phyloP scores from a whole-genome alignment of 306 rosid species.

The Vigna radiata region DNA sequence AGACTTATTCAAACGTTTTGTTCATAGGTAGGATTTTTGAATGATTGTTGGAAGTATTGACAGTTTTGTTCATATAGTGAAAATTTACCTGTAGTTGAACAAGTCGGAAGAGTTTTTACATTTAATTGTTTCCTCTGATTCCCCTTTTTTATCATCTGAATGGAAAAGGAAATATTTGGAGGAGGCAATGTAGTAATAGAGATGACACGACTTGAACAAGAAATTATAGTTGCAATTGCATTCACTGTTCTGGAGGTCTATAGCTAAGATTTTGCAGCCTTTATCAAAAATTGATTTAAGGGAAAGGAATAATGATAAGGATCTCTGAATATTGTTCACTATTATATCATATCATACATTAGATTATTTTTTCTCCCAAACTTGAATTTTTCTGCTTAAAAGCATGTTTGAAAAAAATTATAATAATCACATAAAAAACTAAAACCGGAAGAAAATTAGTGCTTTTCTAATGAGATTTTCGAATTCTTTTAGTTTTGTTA shows the following conservation, averaged over 20 bases:
- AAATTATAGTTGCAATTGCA: constrained; percentile 33
- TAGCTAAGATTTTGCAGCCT: not conserved
- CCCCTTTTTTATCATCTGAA: not conserved
- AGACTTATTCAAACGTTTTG: constrained; percentile 2
- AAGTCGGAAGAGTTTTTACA: constrained; percentile 7
- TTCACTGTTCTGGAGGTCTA: not conserved
- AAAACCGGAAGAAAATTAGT: not conserved
- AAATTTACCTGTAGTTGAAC: constrained; percentile 9
- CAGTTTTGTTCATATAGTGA: constrained; percentile 17
- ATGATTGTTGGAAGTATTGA: constrained; percentile 25
- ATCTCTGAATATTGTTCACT: constrained; percentile 1
- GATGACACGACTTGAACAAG: not conserved
- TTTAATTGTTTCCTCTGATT: constrained; percentile 6
- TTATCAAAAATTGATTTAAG: constrained; percentile 14
- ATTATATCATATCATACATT: not conserved
- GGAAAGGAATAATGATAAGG: constrained; percentile 24
- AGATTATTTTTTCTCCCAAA: not conserved
- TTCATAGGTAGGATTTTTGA: constrained; percentile 25
- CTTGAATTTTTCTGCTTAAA: not conserved
- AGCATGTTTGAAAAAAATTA: not conserved
- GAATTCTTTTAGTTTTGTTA: not conserved
- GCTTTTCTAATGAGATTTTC: not conserved
- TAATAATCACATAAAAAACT: not conserved
- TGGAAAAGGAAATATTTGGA: constrained; percentile 19
- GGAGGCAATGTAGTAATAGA: constrained; percentile 10